phyloP scores from a whole-genome alignment of 106 monocot genomes.

The Agapanthus africanus region DNA sequence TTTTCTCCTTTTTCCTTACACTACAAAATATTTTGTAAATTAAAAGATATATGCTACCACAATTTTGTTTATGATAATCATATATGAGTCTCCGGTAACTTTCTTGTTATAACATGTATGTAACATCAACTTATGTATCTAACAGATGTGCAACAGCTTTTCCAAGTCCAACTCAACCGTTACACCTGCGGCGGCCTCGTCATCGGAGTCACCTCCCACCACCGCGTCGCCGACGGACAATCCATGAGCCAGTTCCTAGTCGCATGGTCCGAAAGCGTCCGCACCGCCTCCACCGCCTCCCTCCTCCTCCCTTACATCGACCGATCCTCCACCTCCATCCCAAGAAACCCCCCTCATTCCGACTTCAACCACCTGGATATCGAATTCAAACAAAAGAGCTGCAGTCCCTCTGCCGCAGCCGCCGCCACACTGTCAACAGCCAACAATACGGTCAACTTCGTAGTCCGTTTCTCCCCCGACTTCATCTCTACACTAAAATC shows the following conservation, averaged over 20 bases:
- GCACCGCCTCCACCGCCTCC: slow-evolving; percentile 5
- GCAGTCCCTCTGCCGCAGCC: not conserved
- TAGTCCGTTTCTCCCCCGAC: slow-evolving; percentile 20
- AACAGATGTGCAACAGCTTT: not conserved
- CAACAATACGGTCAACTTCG: not conserved
- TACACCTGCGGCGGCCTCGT: slow-evolving; percentile 49
- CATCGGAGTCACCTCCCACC: slow-evolving; percentile 32
- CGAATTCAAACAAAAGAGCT: slow-evolving; percentile 21
- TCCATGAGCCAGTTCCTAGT: slow-evolving; percentile 47
- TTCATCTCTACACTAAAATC: slow-evolving; percentile 26
- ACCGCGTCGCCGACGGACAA: slow-evolving; percentile 50
- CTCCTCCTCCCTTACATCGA: slow-evolving; percentile 4
- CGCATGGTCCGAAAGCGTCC: slow-evolving; percentile 19
- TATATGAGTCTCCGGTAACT: no score
- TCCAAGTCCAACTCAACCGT: slow-evolving; percentile 49
- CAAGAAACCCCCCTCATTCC: slow-evolving; percentile 4
- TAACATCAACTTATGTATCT: not conserved
- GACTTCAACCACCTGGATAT: slow-evolving; percentile 35
- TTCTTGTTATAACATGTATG: not conserved
- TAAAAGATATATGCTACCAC: not conserved
- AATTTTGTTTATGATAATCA: not conserved
- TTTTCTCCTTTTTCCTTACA: no score
- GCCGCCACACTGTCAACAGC: not conserved
- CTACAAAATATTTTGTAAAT: no score
- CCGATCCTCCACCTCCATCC: slow-evolving; percentile 9